Evolutionary conservation across 2,329 filamentous ascomycete species (phyloP).

Genomic region (Byssothecium circinans): DNA sequence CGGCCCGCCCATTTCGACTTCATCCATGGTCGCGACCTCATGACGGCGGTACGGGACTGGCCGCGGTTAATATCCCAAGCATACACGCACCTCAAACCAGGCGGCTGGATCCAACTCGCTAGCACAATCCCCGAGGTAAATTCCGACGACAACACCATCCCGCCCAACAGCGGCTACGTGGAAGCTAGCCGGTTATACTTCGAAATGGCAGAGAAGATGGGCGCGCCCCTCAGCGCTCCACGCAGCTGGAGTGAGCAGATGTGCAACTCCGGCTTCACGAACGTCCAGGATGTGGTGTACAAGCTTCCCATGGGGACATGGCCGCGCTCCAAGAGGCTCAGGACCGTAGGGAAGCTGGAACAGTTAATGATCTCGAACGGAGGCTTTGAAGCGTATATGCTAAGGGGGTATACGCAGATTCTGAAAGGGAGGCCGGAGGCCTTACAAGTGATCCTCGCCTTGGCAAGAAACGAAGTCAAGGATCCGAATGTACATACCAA

Average conservation of each 20-base stretch:
- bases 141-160: conserved; percentile 23
- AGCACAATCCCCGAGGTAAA: conserved; percentile 21
- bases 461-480: conserved; percentile 23
- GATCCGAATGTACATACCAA: conserved; percentile 26
- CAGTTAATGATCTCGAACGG: conserved; percentile 28
- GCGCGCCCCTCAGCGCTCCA: conserved; percentile 38
- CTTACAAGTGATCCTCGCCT: conserved; percentile 19
- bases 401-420: conserved; percentile 25
- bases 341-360: conserved; percentile 21
- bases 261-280: conserved; percentile 46
- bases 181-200: conserved; percentile 22
- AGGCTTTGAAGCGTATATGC: conserved; percentile 28
- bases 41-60: conserved; percentile 36
- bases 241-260: conserved; percentile 37
- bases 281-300: conserved; percentile 40
- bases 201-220: conserved; percentile 26
- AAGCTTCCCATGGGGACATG: conserved; percentile 32
- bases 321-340: conserved; percentile 28
- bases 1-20: conserved; percentile 35
- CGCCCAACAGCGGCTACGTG: conserved; percentile 21
- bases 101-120: conserved; percentile 38
- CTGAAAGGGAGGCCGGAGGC: conserved; percentile 17
- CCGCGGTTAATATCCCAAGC: conserved; percentile 29
- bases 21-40: conserved; percentile 35
- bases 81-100: conserved; percentile 42